Conservation (phyloP, 495 filamentous ascomycete genomes). For the Penicillium alfredii region DNA sequence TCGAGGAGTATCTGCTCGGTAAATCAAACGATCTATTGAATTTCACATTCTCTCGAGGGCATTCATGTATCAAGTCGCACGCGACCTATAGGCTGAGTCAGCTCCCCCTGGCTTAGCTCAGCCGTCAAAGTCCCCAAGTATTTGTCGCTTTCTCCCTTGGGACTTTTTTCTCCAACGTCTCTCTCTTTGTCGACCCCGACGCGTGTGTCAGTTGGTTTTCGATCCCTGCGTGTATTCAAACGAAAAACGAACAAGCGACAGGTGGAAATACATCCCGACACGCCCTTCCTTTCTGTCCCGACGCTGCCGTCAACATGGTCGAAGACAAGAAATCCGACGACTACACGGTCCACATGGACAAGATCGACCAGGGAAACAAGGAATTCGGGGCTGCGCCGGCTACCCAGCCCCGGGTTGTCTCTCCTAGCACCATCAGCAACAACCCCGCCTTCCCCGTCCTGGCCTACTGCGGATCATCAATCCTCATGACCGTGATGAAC, state of each 20-base stretch:
- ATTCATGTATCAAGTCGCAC: no score
- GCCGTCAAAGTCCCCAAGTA: not conserved
- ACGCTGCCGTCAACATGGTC: conserved; percentile 44
- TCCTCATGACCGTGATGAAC: conserved; percentile 98
- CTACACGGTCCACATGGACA: conserved; percentile 65
- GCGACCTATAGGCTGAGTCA: no score
- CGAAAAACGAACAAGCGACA: no score
- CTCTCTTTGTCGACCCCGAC: not conserved
- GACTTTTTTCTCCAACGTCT: not conserved
- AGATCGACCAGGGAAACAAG: conserved; percentile 55
- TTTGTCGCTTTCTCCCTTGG: not conserved
- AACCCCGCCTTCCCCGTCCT: conserved; percentile 76
- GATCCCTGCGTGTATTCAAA: no score
- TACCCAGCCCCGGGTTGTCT: conserved; percentile 32
- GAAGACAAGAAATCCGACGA: conserved; percentile 87
- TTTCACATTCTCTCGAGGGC: no score
- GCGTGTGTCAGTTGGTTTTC: conserved; percentile 2
- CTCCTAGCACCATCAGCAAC: conserved; percentile 46
- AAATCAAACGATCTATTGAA: no score
- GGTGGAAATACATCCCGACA: not conserved
- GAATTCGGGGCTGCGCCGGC: conserved; percentile 43
- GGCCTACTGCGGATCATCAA: conserved; percentile 89
- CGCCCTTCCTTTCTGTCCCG: conserved; percentile 1
- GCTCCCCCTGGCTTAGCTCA: not conserved
- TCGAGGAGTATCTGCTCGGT: no score